phyloP scores from a whole-genome alignment of 2,329 filamentous ascomycete species.

The Aspergillus pseudoviridinutans region DNA sequence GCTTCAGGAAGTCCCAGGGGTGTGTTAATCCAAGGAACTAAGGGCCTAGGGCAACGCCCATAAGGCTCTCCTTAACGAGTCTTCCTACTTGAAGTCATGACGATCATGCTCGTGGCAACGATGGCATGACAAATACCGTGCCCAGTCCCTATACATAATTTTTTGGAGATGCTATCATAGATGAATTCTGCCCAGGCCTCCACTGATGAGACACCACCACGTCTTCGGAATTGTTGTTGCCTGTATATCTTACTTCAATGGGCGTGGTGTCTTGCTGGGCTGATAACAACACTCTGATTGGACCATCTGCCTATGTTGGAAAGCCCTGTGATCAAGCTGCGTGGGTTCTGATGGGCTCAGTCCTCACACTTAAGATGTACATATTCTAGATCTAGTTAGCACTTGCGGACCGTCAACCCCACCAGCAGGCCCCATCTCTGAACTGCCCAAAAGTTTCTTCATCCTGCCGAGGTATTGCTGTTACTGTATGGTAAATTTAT shows the following conservation, averaged over 20 bases:
- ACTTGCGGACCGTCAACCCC: slow-evolving; percentile 5
- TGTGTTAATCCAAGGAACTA: background rate
- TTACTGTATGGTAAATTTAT: background rate
- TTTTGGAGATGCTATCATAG: background rate
- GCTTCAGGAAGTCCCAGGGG: slow-evolving; percentile 1
- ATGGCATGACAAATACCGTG: no score
- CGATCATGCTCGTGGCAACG: no score
- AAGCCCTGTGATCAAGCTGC: background rate
- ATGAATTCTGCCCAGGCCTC: no score
- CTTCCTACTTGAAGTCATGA: no score
- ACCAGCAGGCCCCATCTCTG: slow-evolving; percentile 2
- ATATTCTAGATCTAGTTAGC: slow-evolving; percentile 18
- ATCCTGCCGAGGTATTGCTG: background rate
- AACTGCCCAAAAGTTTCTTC: slow-evolving; percentile 4
- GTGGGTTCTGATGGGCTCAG: background rate
- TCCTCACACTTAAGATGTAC: slow-evolving; percentile 2
- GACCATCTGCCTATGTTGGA: background rate
- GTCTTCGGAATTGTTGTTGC: background rate
- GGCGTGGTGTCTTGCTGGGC: background rate
- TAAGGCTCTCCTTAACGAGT: no score
- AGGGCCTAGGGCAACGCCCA: no score
- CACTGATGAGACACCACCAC: background rate
- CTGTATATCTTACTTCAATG: background rate
- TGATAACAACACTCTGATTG: background rate
- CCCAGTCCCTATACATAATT: no score